These are phyloP conservation scores for Sporothrix humicola DNA, from an alignment of 2,329 filamentous ascomycete species.

Conservation along the genomic window DNA sequence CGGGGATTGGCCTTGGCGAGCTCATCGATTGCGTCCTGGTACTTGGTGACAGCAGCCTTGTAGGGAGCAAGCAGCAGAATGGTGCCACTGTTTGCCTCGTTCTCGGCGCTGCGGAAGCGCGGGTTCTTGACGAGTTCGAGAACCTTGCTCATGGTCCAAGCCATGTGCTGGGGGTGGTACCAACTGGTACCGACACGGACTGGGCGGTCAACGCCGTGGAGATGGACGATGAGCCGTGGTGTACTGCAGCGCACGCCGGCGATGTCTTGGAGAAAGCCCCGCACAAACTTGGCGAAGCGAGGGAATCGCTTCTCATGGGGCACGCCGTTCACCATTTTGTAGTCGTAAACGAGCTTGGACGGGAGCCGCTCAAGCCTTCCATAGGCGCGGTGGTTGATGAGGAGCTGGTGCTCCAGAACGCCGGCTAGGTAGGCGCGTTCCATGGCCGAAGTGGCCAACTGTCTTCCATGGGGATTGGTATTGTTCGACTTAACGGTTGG, in stretches of 20 bases:
- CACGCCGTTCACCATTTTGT: constrained; percentile 47
- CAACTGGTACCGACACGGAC: constrained; percentile 46
- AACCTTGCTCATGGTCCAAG: constrained; percentile 47
- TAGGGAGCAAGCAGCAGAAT: constrained; percentile 56
- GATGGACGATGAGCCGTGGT: constrained; percentile 48
- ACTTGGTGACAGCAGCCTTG: constrained; percentile 47
- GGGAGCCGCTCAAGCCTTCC: constrained; percentile 48
- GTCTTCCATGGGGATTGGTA: constrained; percentile 36
- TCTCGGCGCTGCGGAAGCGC: constrained; percentile 44
- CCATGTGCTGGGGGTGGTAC: constrained; percentile 49
- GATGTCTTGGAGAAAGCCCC: constrained; percentile 37
- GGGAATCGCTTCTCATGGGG: constrained; percentile 35
- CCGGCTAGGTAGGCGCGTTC: constrained; percentile 40
- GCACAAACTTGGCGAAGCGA: constrained; percentile 34
- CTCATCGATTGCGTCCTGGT: constrained; percentile 41
- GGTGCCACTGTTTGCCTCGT: constrained; percentile 41
- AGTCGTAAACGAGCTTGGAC: constrained; percentile 51
- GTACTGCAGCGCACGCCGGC: constrained; percentile 39
- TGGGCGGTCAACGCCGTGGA: constrained; percentile 29
- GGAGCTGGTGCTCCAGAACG: constrained; percentile 38
- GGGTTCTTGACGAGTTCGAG: constrained; percentile 44
- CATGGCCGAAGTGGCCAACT: constrained; percentile 42
- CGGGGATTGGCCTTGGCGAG: constrained; percentile 42
- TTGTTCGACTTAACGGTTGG: constrained; percentile 47
- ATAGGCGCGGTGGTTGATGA: constrained; percentile 43